Evolutionary conservation across 352 stramenopile genomes (phyloP).

Genomic region (Phytophthora uliginosa): DNA sequence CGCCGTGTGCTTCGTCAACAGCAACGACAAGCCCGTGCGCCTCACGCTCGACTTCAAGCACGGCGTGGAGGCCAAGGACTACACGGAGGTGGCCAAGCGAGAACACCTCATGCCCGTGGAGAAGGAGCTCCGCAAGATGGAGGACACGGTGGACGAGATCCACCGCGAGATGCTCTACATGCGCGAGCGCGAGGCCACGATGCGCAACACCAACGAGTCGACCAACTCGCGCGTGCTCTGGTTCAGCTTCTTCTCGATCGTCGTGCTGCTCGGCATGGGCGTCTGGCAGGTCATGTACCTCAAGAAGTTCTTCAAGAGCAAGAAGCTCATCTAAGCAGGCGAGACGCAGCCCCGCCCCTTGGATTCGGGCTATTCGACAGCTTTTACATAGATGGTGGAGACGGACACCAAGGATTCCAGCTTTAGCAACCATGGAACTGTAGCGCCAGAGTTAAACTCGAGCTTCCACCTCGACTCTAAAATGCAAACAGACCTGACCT

Average conservation of each 20-base stretch:
- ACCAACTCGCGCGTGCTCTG: slow-evolving; percentile 92
- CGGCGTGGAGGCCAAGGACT: slow-evolving; percentile 91
- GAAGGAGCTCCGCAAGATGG: slow-evolving; percentile 92
- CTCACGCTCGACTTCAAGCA: slow-evolving; percentile 92
- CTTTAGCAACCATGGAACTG: slow-evolving; percentile 3
- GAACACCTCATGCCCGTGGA: slow-evolving; percentile 93
- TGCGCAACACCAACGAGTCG: slow-evolving; percentile 93
- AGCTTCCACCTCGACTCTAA: slow-evolving; percentile 4
- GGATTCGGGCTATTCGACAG: background rate
- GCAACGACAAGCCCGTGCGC: slow-evolving; percentile 75
- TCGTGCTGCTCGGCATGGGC: slow-evolving; percentile 86
- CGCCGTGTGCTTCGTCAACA: slow-evolving; percentile 87
- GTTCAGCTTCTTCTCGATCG: slow-evolving; percentile 93
- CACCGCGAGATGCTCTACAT: slow-evolving; percentile 93
- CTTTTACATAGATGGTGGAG: slow-evolving; percentile 22
- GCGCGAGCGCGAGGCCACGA: slow-evolving; percentile 85
- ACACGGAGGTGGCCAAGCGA: slow-evolving; percentile 89
- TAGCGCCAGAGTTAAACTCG: background rate
- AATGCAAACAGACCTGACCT: slow-evolving; percentile 30
- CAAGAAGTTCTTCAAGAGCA: slow-evolving; percentile 95
- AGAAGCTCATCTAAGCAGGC: slow-evolving; percentile 88
- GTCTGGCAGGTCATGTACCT: slow-evolving; percentile 92
- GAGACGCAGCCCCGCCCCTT: slow-evolving; percentile 10
- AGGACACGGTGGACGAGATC: slow-evolving; percentile 91
- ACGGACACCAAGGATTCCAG: slow-evolving; percentile 3